Evolutionary conservation across 202 grass and related monocot species (phyloP), one percentile per base, ranked within the genome.

Genomic region (Setaria viridis): DNA sequence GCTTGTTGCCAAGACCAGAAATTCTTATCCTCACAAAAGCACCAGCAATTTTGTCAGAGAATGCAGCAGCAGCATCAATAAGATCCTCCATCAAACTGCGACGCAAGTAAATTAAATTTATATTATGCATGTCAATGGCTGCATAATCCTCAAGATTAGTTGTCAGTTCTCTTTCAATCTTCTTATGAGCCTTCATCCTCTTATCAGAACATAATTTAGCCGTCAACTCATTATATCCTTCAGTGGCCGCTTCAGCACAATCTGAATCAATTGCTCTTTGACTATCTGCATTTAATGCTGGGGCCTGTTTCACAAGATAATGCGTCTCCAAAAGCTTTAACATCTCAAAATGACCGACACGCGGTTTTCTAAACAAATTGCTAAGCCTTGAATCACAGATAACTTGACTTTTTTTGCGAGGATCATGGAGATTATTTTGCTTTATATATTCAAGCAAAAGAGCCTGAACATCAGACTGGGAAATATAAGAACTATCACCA

Each of bases 371-470:
- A 83, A 99, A 99, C 62, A 99, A 87, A 76, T 81, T 87, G 21
- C 29, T 80, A 49, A 99, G 93, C 70, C 88, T 94, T 82, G 79
- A 11, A 88, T 99, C 97, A 90, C 97, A 99, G 58, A 96, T 78
- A 79, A 99, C 93, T 84, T 99, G 94, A 80, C 94, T 99, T 82
- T 90, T 99, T 77, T 50, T 94, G 66, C 80, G 85, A 86, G 94
- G 92, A 81, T 99, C 94, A 20, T 83, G 90, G 74, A 99, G 93
- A 79, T 90, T 94, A 85, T 96, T 94, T 67, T 87, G 92, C 73
- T 96, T 99, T 88, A 99, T 93, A 79, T 99, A 99, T 63, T 99
- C 90, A 50, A 96, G 91, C 88, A 99, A 73, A 90, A 99, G 94
- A 86, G 86, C 77, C 63, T 99, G 94, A 39, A 94, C 97, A 84